Conservation (phyloP, 2,329 filamentous ascomycete species). For the Aureobasidium sp. region DNA sequence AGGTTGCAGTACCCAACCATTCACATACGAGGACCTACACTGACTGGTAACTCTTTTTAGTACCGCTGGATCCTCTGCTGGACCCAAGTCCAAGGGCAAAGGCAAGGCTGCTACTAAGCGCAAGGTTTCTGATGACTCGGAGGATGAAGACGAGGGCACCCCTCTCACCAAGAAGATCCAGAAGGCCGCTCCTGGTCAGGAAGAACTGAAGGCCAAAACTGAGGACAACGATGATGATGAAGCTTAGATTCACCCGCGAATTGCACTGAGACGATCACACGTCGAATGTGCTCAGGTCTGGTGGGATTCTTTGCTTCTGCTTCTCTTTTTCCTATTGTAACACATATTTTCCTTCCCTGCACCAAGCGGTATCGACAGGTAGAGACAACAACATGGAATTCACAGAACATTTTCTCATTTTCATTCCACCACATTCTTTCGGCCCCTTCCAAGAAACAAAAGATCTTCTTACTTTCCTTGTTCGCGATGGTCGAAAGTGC, state of each 20-base stretch:
- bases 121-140: not conserved
- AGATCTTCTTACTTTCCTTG: not conserved
- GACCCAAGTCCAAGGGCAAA: constrained; percentile 1
- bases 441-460: not conserved
- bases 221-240: not conserved
- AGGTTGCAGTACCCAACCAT: not conserved
- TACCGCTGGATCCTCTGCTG: not conserved
- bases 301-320: not conserved
- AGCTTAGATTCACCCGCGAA: not conserved
- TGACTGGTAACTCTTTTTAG: not conserved
- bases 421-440: not conserved
- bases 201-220: not conserved
- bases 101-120: not conserved
- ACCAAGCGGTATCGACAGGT: not conserved
- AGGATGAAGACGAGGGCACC: constrained; percentile 1
- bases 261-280: not conserved
- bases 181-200: constrained; percentile 19
- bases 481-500: not conserved
- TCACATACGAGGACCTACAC: not conserved
- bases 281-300: not conserved
- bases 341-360: not conserved
- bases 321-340: not conserved
- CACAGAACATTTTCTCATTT: not conserved
- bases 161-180: constrained; percentile 23
- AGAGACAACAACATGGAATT: not conserved